Conservation (phyloP, 139 green algal genomes). For the Asterochloris erici region DNA sequence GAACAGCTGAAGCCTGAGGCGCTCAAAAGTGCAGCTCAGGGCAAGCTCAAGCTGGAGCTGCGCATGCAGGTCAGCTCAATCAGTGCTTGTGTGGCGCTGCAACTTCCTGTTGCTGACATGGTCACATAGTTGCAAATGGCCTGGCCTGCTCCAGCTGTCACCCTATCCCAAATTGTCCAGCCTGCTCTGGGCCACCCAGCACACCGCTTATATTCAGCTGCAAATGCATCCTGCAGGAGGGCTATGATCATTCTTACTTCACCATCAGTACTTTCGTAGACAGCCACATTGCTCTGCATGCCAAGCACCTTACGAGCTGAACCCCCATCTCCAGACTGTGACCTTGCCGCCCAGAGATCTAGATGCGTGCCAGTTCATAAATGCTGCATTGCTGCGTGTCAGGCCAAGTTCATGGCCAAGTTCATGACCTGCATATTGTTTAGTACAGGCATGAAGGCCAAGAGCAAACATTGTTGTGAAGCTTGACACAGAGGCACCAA, state of each 20-base stretch:
- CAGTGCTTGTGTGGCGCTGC: neutral
- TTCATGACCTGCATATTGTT: too few relatives aligned
- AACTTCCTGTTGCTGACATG: too few relatives aligned
- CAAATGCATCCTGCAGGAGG: constrained; percentile 45
- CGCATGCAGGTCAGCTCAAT: constrained; percentile 60
- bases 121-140: neutral
- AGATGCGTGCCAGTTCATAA: neutral
- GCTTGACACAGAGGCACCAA: too few relatives aligned
- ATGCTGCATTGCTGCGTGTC: neutral
- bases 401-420: too few relatives aligned
- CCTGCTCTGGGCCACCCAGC: too few relatives aligned
- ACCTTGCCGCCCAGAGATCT: neutral
- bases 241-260: constrained; percentile 92
- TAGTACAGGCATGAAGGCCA: too few relatives aligned
- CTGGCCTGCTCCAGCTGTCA: neutral
- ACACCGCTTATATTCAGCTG: too few relatives aligned
- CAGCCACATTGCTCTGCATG: constrained; percentile 88
- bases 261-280: constrained; percentile 93
- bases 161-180: too few relatives aligned
- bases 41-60: constrained; percentile 45
- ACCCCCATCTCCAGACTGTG: neutral
- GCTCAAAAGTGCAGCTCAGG: constrained; percentile 64
- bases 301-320: constrained; percentile 44
- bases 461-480: too few relatives aligned
- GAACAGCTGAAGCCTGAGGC: constrained; percentile 76